Base-by-base conservation (phyloP, 768 basidiomycete species). In the Podaxis sp. region DNA sequence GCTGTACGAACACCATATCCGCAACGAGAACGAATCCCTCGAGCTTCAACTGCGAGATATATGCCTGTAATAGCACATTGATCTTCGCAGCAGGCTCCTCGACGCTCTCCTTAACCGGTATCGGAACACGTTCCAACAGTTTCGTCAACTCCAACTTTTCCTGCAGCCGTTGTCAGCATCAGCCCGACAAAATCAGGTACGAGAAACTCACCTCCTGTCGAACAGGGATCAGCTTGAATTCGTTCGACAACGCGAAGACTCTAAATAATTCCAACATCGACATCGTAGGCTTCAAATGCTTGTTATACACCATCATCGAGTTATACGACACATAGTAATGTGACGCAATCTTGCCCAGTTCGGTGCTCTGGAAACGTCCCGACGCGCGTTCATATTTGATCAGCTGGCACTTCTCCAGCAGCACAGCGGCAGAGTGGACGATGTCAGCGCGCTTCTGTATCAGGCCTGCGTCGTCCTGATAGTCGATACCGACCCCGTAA, bases 251-350 rank as follows among this genome's bases (percentile, higher is more conserved):
- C 0, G 96, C 95, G 69, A 99, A 99, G 1, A 98, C 94, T 36
- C 95, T 82, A 85, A 97, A 97, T 6, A 99, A 76, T 74, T 99
- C 97, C 69, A 99, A 76, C 53, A 82, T 86, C 38, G 88, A 86
- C 92, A 98, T 95, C 2, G 88, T 89, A 2, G 93, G 85, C 52
- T 90, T 85, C 64, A 99, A 76, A 72, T 98, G 95, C 71, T 96
- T 92, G 74, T 97, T 97, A 75, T 99, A 99, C 0, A 89, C 90
- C 70, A 93, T 87, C 97, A 99, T 99, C 61, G 94, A 96, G 68
- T 87, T 88, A 74, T 98, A 90, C 0, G 95, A 92, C 65, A 99
- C 92, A 72, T 98, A 98, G 74, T 94, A 98, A 72, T 98, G 90
- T 11, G 93, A 95, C 0, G 95, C 95, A 67, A 99, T 98, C 5